These are phyloP conservation scores for Apostasia ramifera DNA, from an alignment of 106 monocot species.

Conservation along the genomic window DNA sequence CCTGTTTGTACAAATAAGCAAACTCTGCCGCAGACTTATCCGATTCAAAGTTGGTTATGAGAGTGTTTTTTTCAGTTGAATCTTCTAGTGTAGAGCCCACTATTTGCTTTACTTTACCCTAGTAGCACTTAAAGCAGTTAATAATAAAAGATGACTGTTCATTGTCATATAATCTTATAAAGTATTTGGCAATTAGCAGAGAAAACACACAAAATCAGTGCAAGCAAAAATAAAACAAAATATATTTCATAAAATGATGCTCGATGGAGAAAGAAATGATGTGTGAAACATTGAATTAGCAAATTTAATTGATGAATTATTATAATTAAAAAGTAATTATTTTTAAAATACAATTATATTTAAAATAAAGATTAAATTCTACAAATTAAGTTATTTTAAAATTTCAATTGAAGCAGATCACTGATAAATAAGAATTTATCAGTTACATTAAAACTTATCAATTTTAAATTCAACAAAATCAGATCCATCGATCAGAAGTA, in stretches of 20 bases:
- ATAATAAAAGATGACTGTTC: neutral
- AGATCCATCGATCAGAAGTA: too few species aligned
- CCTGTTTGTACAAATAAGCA: constrained; percentile 63
- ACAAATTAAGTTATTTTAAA: too few species aligned
- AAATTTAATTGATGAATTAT: too few species aligned
- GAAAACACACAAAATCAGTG: neutral
- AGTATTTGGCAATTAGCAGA: neutral
- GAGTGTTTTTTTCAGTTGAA: constrained; percentile 27
- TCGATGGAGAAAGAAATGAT: neutral
- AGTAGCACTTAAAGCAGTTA: constrained; percentile 3
- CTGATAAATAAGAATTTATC: too few species aligned
- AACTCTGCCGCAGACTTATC: constrained; percentile 66
- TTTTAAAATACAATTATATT: too few species aligned
- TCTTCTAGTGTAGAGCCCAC: constrained; percentile 86
- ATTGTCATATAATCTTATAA: neutral
- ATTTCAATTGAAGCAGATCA: too few species aligned
- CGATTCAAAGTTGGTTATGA: constrained; percentile 88
- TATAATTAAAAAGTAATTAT: too few species aligned
- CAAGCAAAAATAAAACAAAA: neutral
- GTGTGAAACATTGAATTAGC: neutral
- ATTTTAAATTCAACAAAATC: too few species aligned
- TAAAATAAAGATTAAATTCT: too few species aligned
- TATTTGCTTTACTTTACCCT: constrained; percentile 99
- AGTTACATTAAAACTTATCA: too few species aligned
- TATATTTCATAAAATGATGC: neutral